Conservation (phyloP, 2,329 filamentous ascomycete genomes). For the Furcasterigmium sp. region DNA sequence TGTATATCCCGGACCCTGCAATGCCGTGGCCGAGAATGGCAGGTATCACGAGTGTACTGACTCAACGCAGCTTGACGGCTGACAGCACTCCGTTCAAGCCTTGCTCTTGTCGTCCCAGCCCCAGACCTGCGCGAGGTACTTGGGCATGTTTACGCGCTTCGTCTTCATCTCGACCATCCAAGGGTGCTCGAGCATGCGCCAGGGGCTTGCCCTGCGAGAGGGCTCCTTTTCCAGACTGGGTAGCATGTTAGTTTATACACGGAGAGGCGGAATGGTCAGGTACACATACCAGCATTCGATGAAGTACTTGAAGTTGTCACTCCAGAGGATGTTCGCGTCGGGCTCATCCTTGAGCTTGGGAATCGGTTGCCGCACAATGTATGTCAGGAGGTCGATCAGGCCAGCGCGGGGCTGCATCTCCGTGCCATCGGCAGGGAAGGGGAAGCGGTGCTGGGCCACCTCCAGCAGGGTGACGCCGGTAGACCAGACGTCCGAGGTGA, state of each 20-base stretch:
- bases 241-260: constrained; percentile 4
- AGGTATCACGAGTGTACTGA: too few species aligned
- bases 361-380: constrained; percentile 93
- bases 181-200: constrained; percentile 98
- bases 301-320: constrained; percentile 97
- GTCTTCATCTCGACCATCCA: constrained; percentile 97
- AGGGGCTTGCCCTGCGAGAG: constrained; percentile 80
- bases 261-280: neutral
- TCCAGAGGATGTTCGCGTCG: constrained; percentile 86
- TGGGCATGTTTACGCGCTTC: constrained; percentile 96
- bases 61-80: too few species aligned
- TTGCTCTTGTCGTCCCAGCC: constrained; percentile 70
- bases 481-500: constrained; percentile 98
- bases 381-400: constrained; percentile 90
- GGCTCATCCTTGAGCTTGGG: constrained; percentile 95
- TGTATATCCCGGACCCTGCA: too few species aligned
- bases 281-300: constrained; percentile 92
- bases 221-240: constrained; percentile 89
- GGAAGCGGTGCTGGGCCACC: constrained; percentile 97
- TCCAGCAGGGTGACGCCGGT: constrained; percentile 95
- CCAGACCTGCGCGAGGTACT: constrained; percentile 93
- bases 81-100: too few species aligned
- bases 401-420: constrained; percentile 92
- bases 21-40: neutral
- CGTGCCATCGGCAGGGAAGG: constrained; percentile 93